Percentiles rank a stretch among this genome's conserved stretches.
These are phyloP conservation scores for Mortierella sp. DNA, from an alignment of 371 early-diverging fungal genomes.

Conservation along the genomic window DNA sequence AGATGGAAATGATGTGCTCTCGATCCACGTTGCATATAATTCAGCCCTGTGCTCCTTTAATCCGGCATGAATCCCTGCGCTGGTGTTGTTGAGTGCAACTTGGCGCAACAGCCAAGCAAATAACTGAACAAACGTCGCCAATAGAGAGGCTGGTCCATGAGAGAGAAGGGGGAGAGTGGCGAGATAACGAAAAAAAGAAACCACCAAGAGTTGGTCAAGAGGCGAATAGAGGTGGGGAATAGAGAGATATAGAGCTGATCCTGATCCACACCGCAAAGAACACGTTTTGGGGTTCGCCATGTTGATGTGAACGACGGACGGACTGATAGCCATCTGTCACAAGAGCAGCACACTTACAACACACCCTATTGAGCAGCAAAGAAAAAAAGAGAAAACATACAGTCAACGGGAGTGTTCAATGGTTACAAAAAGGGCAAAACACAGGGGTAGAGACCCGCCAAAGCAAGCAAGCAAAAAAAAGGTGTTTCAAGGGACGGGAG, in stretches of 20 bases:
- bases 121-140: too few relatives aligned
- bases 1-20: too few relatives aligned
- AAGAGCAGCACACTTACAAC: slow-evolving; percentile 32
- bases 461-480: not conserved
- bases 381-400: too few relatives aligned
- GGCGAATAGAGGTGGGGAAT: not conserved
- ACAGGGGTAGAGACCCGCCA: not conserved
- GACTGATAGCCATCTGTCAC: not conserved
- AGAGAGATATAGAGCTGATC: not conserved
- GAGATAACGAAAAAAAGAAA: not conserved
- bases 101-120: too few relatives aligned
- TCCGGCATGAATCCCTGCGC: too few relatives aligned
- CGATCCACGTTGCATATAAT: too few relatives aligned
- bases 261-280: not conserved
- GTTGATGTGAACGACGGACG: not conserved
- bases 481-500: not conserved
- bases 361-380: slow-evolving; percentile 32
- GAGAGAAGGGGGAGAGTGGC: too few relatives aligned
- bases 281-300: not conserved
- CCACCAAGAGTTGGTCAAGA: not conserved
- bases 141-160: not conserved
- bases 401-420: not conserved
- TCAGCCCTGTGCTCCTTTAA: too few relatives aligned
- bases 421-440: too few relatives aligned
- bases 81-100: too few relatives aligned